Conservation (phyloP, 2,329 filamentous ascomycete species). For the Sporothrix variecibatus region DNA sequence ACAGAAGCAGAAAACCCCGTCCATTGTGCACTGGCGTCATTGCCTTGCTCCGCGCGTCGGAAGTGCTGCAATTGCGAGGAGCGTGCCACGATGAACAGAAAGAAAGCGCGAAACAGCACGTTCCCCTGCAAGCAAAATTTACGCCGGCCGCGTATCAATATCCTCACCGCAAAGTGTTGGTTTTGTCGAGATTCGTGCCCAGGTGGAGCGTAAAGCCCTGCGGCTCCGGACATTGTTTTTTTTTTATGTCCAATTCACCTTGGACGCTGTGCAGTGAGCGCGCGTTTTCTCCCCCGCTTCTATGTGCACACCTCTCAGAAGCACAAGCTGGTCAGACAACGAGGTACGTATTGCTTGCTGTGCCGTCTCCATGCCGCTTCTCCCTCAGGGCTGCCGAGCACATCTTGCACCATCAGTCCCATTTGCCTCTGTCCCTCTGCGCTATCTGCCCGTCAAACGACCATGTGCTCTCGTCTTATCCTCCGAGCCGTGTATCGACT, state of each 20-base stretch:
- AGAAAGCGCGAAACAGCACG: background rate
- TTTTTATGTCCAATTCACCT: background rate
- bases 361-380: constrained; percentile 16
- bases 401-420: background rate
- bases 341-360: background rate
- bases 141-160: background rate
- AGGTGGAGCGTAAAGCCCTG: background rate
- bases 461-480: constrained; percentile 8
- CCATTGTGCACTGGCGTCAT: background rate
- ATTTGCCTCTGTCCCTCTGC: background rate
- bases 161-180: constrained; percentile 18
- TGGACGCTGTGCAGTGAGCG: background rate
- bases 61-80: background rate
- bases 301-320: background rate
- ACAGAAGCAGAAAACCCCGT: background rate
- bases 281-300: background rate
- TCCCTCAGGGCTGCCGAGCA: background rate
- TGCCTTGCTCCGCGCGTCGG: constrained; percentile 1
- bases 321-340: background rate
- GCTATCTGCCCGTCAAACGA: background rate
- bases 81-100: background rate
- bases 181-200: background rate
- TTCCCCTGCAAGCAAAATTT: background rate
- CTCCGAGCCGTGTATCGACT: constrained; percentile 12
- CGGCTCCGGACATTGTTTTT: background rate